Evolutionary conservation across 176 grass and related monocot species (phyloP).

Genomic region (Elaeis guineensis): DNA sequence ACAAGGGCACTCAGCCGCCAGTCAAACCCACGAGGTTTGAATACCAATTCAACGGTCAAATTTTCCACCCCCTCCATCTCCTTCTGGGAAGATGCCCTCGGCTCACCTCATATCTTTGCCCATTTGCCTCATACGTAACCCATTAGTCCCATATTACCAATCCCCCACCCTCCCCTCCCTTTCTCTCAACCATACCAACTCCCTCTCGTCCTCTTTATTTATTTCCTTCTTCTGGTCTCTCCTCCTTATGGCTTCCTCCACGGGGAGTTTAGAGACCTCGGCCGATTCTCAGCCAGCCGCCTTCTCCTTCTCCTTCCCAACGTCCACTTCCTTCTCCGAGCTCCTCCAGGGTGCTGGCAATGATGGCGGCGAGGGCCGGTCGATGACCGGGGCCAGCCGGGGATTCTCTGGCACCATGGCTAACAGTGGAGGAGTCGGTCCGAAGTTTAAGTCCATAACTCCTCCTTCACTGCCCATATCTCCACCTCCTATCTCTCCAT

Average conservation of each 20-base stretch:
- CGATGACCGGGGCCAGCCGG: background rate
- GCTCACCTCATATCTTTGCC: no score
- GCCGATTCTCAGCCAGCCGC: constrained; percentile 23
- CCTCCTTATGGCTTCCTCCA: constrained; percentile 53
- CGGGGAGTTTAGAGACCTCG: constrained; percentile 23
- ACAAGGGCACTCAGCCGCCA: no score
- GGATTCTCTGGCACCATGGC: background rate
- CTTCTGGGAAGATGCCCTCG: no score
- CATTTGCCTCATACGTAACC: no score
- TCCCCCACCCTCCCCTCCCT: background rate
- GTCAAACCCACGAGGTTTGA: no score
- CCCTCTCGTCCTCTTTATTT: no score
- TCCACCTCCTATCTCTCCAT: constrained; percentile 39
- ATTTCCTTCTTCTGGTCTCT: background rate
- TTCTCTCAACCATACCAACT: background rate
- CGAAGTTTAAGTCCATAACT: constrained; percentile 39
- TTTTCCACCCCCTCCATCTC: no score
- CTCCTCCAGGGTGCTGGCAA: constrained; percentile 15
- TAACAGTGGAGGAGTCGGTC: background rate
- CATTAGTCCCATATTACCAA: no score
- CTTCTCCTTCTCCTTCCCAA: constrained; percentile 36
- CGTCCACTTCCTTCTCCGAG: constrained; percentile 27
- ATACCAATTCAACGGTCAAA: no score
- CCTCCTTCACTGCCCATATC: constrained; percentile 49
- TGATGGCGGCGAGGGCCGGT: background rate